Conservation (phyloP, 495 filamentous ascomycete species). For the Neurospora tetrasperma region DNA sequence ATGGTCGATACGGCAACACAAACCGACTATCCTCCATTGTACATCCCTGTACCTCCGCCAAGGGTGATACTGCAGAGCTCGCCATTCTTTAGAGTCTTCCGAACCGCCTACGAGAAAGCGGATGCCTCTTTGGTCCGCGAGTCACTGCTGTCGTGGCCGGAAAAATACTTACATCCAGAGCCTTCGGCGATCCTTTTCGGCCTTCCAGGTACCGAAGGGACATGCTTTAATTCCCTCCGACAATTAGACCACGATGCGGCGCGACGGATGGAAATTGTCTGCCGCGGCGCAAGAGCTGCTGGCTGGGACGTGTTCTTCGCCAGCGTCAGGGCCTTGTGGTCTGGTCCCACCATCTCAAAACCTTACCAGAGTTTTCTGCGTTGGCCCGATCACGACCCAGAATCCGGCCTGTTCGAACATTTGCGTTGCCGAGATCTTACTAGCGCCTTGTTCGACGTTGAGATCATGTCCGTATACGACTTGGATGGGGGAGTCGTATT, state of each 20-base stretch:
- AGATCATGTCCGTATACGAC: background rate
- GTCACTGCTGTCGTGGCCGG: background rate
- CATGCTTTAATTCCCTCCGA: background rate
- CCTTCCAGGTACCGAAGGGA: background rate
- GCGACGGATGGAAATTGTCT: background rate
- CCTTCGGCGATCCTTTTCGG: background rate
- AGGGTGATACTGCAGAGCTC: background rate
- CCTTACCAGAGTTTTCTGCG: background rate
- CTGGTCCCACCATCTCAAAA: background rate
- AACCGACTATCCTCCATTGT: background rate
- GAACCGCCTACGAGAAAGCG: background rate
- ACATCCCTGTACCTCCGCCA: background rate
- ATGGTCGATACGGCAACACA: background rate
- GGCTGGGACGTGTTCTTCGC: background rate
- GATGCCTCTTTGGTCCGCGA: background rate
- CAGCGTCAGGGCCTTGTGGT: background rate
- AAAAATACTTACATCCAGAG: background rate
- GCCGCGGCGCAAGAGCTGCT: background rate
- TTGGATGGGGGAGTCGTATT: background rate
- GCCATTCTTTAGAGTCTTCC: background rate
- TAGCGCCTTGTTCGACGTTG: background rate
- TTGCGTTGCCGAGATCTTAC: background rate
- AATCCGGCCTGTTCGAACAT: background rate
- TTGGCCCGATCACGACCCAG: background rate
- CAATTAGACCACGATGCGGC: background rate